These are phyloP conservation scores for Phytophthora idaei DNA, from an alignment of 352 stramenopile genomes.

Conservation along the genomic window DNA sequence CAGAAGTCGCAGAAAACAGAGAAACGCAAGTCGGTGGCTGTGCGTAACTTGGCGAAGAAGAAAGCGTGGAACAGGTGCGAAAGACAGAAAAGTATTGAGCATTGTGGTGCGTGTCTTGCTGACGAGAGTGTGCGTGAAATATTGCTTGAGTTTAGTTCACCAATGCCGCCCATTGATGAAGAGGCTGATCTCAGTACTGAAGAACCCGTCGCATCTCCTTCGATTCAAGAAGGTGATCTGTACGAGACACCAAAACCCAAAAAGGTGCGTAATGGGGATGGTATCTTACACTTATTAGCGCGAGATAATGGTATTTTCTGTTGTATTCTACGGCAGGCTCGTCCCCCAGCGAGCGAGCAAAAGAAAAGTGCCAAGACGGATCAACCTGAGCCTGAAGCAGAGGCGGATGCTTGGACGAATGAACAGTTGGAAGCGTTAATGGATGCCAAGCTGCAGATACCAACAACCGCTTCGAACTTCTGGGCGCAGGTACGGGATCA, in stretches of 20 bases:
- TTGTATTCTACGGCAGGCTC: conserved; percentile 3
- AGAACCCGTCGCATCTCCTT: conserved; percentile 4
- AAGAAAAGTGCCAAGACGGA: conserved; percentile 15
- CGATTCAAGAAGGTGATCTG: conserved; percentile 10
- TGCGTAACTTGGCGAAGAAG: conserved; percentile 14
- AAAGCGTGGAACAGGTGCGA: conserved; percentile 19
- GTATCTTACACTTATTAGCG: neutral
- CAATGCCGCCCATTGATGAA: conserved; percentile 14
- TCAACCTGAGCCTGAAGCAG: conserved; percentile 30
- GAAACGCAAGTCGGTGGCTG: conserved; percentile 5
- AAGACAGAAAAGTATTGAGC: neutral
- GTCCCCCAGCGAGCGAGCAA: conserved; percentile 18
- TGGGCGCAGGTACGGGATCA: conserved; percentile 52
- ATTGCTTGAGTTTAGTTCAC: conserved; percentile 9
- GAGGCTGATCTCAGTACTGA: conserved; percentile 2
- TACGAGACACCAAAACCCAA: conserved; percentile 23
- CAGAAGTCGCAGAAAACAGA: conserved; percentile 5
- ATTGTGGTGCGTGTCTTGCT: neutral
- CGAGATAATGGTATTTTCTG: neutral
- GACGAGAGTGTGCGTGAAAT: neutral
- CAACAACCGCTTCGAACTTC: conserved; percentile 67
- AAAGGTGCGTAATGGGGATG: conserved; percentile 15
- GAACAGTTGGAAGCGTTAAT: conserved; percentile 57
- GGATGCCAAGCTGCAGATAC: conserved; percentile 64
- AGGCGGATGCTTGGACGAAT: conserved; percentile 50